Evolutionary conservation across 1,284 basidiomycete species (phyloP).

Genomic region (Cerioporus squamosus): DNA sequence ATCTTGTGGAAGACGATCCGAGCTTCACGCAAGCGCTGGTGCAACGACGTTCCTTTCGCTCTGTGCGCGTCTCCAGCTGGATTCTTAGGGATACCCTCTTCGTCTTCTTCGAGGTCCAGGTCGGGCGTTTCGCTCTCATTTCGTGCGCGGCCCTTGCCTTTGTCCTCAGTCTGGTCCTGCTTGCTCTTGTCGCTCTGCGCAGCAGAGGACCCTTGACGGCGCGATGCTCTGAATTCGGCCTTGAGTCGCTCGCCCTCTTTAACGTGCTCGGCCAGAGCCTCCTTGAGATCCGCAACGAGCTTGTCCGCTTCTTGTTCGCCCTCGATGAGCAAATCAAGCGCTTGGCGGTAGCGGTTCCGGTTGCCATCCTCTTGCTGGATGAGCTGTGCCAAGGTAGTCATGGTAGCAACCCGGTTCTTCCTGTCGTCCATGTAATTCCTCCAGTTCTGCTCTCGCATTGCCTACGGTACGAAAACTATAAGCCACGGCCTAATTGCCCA

Average conservation of each 20-base stretch:
- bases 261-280: slow-evolving; percentile 52
- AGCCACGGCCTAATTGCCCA: neutral
- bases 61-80: slow-evolving; percentile 60
- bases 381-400: slow-evolving; percentile 32
- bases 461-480: slow-evolving; percentile 35
- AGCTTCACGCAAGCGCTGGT: slow-evolving; percentile 63
- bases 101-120: slow-evolving; percentile 40
- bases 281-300: slow-evolving; percentile 57
- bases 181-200: neutral
- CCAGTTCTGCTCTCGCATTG: slow-evolving; percentile 77
- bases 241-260: slow-evolving; percentile 53
- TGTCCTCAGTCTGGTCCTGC: slow-evolving; percentile 5
- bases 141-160: slow-evolving; percentile 46
- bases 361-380: slow-evolving; percentile 53
- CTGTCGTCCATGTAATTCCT: slow-evolving; percentile 66
- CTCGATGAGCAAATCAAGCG: slow-evolving; percentile 53
- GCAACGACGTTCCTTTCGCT: slow-evolving; percentile 51
- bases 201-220: slow-evolving; percentile 3
- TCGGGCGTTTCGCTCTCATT: slow-evolving; percentile 34
- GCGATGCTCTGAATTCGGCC: slow-evolving; percentile 33
- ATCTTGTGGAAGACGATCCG: slow-evolving; percentile 65
- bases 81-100: slow-evolving; percentile 55
- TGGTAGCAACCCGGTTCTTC: slow-evolving; percentile 51
- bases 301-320: slow-evolving; percentile 60
- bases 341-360: slow-evolving; percentile 51